Percentiles rank a stretch among this genome's conserved stretches.
These are phyloP conservation scores for Margaritispora aquatica DNA, from an alignment of 495 filamentous ascomycete species.

Conservation along the genomic window DNA sequence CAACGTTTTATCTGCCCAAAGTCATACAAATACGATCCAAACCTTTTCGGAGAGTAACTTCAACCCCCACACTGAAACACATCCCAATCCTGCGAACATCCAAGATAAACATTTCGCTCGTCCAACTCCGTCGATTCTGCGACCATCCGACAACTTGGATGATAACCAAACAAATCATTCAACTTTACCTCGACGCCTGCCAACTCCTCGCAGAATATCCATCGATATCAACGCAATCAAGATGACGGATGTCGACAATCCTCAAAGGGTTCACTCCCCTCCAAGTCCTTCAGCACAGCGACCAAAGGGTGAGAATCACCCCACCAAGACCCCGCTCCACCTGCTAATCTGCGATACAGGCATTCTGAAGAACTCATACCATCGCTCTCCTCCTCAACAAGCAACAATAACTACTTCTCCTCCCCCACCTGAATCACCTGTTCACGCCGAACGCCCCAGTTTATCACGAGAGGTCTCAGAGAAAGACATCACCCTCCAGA, in stretches of 20 bases:
- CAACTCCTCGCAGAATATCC: constrained; percentile 6
- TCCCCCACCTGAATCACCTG: constrained; percentile 40
- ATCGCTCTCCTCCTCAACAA: constrained; percentile 46
- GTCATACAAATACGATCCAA: neutral
- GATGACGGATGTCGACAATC: constrained; percentile 18
- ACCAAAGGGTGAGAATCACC: constrained; percentile 61
- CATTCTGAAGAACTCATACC: constrained; percentile 88
- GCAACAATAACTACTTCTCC: constrained; percentile 31
- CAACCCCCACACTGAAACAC: too few species aligned
- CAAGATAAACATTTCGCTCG: neutral
- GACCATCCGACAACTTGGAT: neutral
- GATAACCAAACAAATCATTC: neutral
- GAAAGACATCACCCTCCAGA: constrained; percentile 85
- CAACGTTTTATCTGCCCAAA: neutral
- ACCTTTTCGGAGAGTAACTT: too few species aligned
- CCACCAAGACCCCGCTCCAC: neutral
- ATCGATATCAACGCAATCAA: neutral
- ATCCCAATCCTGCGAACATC: neutral
- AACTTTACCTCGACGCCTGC: neutral
- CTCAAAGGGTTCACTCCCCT: constrained; percentile 29
- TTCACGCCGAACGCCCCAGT: constrained; percentile 17
- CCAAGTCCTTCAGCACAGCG: constrained; percentile 48
- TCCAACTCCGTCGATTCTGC: neutral
- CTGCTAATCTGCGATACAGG: constrained; percentile 35
- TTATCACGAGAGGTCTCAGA: constrained; percentile 47